phyloP scores from a whole-genome alignment of 306 rosid genomes.

The Hippophae gyantsensis region DNA sequence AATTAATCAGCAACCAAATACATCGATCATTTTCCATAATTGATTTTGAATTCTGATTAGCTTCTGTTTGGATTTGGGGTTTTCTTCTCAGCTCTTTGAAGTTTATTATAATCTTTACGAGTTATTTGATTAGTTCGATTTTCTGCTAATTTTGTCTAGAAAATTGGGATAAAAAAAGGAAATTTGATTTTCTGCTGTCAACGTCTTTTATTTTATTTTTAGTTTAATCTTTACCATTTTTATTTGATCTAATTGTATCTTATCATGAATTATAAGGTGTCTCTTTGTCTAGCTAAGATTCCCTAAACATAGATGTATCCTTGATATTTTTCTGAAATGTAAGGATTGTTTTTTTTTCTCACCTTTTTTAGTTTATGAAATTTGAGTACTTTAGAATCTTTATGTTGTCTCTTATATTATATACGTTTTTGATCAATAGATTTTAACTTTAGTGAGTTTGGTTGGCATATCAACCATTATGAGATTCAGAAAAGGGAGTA shows the following conservation, averaged over 20 bases:
- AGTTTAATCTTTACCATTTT: too few species aligned
- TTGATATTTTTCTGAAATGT: conserved; percentile 2
- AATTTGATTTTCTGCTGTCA: not conserved
- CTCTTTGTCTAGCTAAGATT: too few species aligned
- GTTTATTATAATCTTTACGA: conserved; percentile 8
- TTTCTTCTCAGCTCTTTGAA: conserved; percentile 9
- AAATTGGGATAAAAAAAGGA: not conserved
- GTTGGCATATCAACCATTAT: conserved; percentile 20
- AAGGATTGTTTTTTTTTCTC: not conserved
- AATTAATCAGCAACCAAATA: conserved; percentile 33
- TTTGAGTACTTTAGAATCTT: conserved; percentile 2
- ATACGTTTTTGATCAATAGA: conserved; percentile 16
- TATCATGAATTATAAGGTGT: too few species aligned
- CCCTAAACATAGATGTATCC: not conserved
- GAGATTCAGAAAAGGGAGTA: conserved; percentile 54
- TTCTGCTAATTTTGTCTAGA: conserved; percentile 16
- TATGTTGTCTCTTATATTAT: conserved; percentile 8
- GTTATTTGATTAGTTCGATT: conserved; percentile 17
- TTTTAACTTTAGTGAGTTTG: conserved; percentile 18
- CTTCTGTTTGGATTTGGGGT: conserved; percentile 9
- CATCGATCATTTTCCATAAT: conserved; percentile 26
- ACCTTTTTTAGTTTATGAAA: not conserved
- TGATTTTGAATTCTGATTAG: conserved; percentile 31
- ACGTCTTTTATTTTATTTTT: too few species aligned
- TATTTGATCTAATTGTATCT: too few species aligned